Evolutionary conservation across 78 protist genomes (phyloP), one percentile per base, ranked within the genome.

Genomic region (Emiliania huxleyi): DNA sequence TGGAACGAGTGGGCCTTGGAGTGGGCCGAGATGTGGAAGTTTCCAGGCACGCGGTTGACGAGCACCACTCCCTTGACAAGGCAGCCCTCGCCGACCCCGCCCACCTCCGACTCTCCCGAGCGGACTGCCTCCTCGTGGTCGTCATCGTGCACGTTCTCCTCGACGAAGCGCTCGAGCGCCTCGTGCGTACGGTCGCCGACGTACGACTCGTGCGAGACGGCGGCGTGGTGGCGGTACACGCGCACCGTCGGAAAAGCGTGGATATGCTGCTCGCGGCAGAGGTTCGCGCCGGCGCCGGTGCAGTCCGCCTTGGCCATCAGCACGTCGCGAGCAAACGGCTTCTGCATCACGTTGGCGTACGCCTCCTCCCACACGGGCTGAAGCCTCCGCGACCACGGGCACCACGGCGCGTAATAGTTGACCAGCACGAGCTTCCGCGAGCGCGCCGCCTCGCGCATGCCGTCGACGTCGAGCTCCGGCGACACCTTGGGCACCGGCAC

Each of bases 381-480:
- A 0, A 85, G 90, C 69, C 69, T 62, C 33, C 56, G n/a, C n/a
- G 46, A n/a, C 90, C 90, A 85, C 37, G 90, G 90, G 69, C 90
- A 85, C 90, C 90, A 85, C 69, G 90, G 90, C 33, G 90, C 90
- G 42, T 46, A 85, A 23, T 37, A 85, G 69, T 85, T 85, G 90
- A 85, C 90, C 44, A 85, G 38, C 69, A 85, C 90, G 33, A 85
- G 69, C 69, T 48, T 3, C 35, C 3, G 0, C 69, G 29, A 1
- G 25, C 3, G 6, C 33, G 42, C 49, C 2, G 26, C n/a, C 49
- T 38, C 37, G 29, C 0, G 5, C 29, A 77, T 40, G 33, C 18
- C 12, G 23, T 12, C 38, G 3, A 6, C 15, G 35, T 42, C 37
- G 33, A 22, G 29, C 37, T 15, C 46, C 37, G 87, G 35, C 29